Percentiles rank a stretch among this genome's conserved stretches.
These are phyloP conservation scores for Dillenia turbinata DNA, from an alignment of 164 flowering plant genomes.

Conservation along the genomic window DNA sequence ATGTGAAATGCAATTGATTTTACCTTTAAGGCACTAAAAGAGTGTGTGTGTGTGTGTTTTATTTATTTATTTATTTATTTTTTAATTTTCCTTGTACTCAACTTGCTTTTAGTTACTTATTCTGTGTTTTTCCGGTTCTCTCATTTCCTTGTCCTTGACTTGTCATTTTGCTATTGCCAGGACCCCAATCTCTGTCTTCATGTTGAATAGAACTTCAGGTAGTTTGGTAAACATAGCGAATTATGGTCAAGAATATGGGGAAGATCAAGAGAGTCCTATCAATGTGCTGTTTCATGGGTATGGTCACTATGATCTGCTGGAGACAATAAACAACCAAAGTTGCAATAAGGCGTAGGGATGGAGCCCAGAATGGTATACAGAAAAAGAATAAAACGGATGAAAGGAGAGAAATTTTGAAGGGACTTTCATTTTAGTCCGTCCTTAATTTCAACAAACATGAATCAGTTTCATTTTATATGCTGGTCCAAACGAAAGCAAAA, in stretches of 20 bases:
- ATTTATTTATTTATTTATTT: too few relatives aligned
- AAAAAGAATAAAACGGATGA: too few relatives aligned
- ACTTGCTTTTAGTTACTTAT: neutral
- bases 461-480: too few relatives aligned
- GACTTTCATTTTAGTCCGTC: too few relatives aligned
- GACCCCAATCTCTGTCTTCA: conserved; percentile 64
- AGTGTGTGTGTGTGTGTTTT: too few relatives aligned
- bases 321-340: conserved; percentile 18
- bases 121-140: neutral
- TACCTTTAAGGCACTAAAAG: too few relatives aligned
- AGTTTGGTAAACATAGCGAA: conserved; percentile 52
- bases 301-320: conserved; percentile 83
- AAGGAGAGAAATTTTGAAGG: too few relatives aligned
- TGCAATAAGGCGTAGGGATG: conserved; percentile 3
- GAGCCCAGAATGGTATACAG: neutral
- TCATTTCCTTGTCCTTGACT: neutral
- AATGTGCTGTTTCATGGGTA: conserved; percentile 81
- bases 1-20: too few relatives aligned
- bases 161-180: conserved; percentile 27
- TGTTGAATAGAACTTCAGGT: conserved; percentile 48
- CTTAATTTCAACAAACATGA: too few relatives aligned
- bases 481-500: too few relatives aligned
- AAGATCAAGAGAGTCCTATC: conserved; percentile 41
- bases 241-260: conserved; percentile 65
- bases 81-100: too few relatives aligned